Evolutionary conservation across 352 stramenopile genomes (phyloP), one percentile per base, ranked within the genome.

Genomic region (Plasmopara viticola): DNA sequence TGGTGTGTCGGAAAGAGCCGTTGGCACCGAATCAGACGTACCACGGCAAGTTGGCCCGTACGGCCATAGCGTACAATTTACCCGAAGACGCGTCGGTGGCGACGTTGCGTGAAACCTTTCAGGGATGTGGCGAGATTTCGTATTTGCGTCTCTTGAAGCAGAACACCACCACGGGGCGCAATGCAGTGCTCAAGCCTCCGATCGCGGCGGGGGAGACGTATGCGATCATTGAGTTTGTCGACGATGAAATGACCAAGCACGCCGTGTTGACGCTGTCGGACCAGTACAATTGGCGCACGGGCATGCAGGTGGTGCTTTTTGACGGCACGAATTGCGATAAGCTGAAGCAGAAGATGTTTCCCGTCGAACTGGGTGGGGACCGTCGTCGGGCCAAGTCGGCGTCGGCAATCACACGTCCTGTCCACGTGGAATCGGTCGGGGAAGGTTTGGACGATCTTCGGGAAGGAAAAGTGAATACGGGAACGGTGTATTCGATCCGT

Each of bases 341-440:
- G 53, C 71, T 94, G 43, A 94, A 94, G 65, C 80, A 94, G 51
- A 90, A 90, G 60, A 94, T 94, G 83, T 94, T 94, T 48, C 83
- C 83, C 0, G 78, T 94, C 30, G 83, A 93, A 46, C 60, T 84
- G 31, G 73, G 65, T 4, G 66, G 63, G n/a, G 76, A 88, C 14
- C 82, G 83, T 40, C 78, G 80, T 62, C 83, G 83, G 29, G 83
- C 80, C 38, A 88, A 90, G 61, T 94, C 83, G 43, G 77, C 83
- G 1, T 87, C 80, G 14, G 80, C 78, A 2, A 51, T 91, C 6
- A 78, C 70, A 5, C 81, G 81, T 13, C 67, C 67, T 20, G 80
- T 94, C 15, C 83, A 94, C 48, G 83, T 94, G 9, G 83, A 94
- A 53, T 67, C 81, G 0, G 83, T 94, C 7, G 83, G 83, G 15